Evolutionary conservation across 1,284 basidiomycete species (phyloP).

Genomic region (Papiliotrema fonsecae): DNA sequence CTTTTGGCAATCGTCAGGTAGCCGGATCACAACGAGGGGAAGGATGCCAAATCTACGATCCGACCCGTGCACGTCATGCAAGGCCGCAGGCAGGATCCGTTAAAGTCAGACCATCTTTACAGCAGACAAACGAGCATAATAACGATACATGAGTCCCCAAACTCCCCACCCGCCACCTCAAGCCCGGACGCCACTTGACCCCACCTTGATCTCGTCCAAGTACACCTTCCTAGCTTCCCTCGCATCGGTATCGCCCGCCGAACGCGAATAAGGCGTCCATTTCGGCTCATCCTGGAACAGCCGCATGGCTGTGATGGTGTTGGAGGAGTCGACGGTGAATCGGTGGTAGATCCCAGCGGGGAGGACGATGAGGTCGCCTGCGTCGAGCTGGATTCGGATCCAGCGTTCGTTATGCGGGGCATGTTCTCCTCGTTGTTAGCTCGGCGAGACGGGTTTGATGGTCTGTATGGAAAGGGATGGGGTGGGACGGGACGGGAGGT

Average conservation of each 20-base stretch:
- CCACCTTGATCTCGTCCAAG: slow-evolving; percentile 43
- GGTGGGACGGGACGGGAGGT: too few species aligned
- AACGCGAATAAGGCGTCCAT: slow-evolving; percentile 71
- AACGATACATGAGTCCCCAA: too few species aligned
- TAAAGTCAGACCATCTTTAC: too few species aligned
- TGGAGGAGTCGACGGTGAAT: slow-evolving; percentile 69
- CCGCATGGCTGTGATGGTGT: slow-evolving; percentile 66
- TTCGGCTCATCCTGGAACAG: slow-evolving; percentile 86
- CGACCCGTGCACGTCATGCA: too few species aligned
- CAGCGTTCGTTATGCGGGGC: slow-evolving; percentile 55
- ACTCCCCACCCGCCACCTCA: too few species aligned
- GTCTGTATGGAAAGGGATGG: neutral
- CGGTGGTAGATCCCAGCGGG: slow-evolving; percentile 79
- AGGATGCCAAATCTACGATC: too few species aligned
- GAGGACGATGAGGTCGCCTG: slow-evolving; percentile 68
- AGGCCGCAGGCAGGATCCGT: too few species aligned
- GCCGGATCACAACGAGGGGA: too few species aligned
- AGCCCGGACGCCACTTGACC: neutral
- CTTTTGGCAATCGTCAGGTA: too few species aligned
- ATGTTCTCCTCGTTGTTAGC: slow-evolving; percentile 8
- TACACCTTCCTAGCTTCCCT: slow-evolving; percentile 64
- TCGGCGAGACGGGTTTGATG: too few species aligned
- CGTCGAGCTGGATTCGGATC: slow-evolving; percentile 65
- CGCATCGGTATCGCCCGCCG: slow-evolving; percentile 55
- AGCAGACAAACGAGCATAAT: too few species aligned